A percentile compares a stretch with the other conserved stretches of the same genome.
phyloP scores from a whole-genome alignment of 352 stramenopile species.

The Phytophthora chlamydospora region DNA sequence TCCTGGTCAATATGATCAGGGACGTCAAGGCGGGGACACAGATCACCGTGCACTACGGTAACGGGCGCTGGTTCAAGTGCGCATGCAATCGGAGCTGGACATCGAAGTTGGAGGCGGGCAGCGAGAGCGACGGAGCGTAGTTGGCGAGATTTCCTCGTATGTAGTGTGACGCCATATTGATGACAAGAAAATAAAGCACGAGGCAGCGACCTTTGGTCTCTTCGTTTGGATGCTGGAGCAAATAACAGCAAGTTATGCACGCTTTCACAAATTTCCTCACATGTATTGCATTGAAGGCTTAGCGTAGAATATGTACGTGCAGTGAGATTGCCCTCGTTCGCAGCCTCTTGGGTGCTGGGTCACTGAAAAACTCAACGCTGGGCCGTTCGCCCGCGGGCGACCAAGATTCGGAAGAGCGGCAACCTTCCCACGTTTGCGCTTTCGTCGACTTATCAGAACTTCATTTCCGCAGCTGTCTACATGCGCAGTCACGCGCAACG shows the following conservation, averaged over 20 bases:
- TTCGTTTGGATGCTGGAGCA: no score
- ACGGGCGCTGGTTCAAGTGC: slow-evolving; percentile 4
- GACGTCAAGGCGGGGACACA: background rate
- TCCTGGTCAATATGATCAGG: slow-evolving; percentile 4
- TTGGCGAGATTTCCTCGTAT: no score
- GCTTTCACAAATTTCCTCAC: no score
- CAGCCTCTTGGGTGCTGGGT: background rate
- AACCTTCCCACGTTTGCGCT: background rate
- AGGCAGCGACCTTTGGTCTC: no score
- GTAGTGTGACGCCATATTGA: no score
- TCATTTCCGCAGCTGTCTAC: background rate
- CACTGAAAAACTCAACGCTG: slow-evolving; percentile 1
- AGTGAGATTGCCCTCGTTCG: no score
- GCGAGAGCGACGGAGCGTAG: no score
- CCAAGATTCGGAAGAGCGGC: background rate
- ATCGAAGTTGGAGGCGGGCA: no score
- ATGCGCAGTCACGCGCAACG: background rate
- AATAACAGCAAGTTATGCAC: no score
- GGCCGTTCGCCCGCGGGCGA: background rate
- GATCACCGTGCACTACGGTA: slow-evolving; percentile 6
- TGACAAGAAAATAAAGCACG: no score
- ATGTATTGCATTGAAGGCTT: no score
- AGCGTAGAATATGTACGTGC: no score
- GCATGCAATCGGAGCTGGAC: background rate
- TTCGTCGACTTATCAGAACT: background rate